Evolutionary conservation across 495 filamentous ascomycete species (phyloP), one percentile per base, ranked within the genome.

Genomic region (Penicillium canariense): DNA sequence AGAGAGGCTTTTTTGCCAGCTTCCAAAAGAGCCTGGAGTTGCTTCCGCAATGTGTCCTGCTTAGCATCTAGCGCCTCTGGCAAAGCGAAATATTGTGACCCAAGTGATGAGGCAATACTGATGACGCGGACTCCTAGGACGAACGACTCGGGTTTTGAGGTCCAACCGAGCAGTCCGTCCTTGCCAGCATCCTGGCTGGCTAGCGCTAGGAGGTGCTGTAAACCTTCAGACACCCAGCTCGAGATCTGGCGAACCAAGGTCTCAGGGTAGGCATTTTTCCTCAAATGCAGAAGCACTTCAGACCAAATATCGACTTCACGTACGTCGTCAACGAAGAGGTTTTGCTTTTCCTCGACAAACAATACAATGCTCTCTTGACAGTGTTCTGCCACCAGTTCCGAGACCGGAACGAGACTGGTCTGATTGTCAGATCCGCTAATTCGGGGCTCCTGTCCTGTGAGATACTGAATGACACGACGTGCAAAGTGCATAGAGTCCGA

Each of bases 331-430:
- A 94, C 75, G 64, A 87, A 97, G 0, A 96, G 75, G 54, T 98
- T 98, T 58, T 93, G 90, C 60, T 94, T 91, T 70, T 98, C 94
- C 59, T 88, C 78, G 12, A 82, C 84, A 62, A 98, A 98, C 0
- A 98, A 73, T 2, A 87, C 79, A 26, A 81, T 84, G 60, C 89
- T 85, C 43, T 86, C 83, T 44, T 80, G 77, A 36, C 80, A 62
- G 20, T 81, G 78, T 20, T 77, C 60, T 0, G 62, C 55, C 12
- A 92, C 64, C 15, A 76, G 68, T 0, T 66, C 59, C 3, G 69
- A 68, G 0, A 87, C 79, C 0, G 80, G 55, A 12, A 56, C 42
- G 2, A 70, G 55, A 11, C 48, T 43, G 0, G 31, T 50, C 12
- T 31, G 32, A 12, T 46, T 34, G 28, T 43, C 50, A n/a, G 59